Base-by-base conservation (phyloP, 2,329 filamentous ascomycete species). In the Exophiala phaeomuriformis region DNA sequence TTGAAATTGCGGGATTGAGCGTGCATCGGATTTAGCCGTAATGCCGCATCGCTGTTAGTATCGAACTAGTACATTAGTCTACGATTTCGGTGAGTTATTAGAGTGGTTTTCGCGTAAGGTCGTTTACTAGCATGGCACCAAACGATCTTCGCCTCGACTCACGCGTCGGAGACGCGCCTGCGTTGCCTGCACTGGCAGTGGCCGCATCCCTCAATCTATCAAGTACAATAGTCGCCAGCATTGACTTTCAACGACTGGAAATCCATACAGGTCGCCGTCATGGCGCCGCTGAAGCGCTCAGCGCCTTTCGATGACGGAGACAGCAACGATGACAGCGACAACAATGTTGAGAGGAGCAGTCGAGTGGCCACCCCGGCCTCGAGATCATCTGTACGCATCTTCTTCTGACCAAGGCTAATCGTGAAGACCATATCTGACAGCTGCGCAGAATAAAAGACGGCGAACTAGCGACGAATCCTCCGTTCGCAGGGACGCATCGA, bases 381-480 rank as follows among this genome's bases (percentile, higher is more conserved):
- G n/a, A 46, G 49, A 10, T 44, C 53, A 43, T 49, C 48, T 1
- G 57, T 59, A 52, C 33, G 46, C 40, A n/a, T 29, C 29, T 8
- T 12, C 47, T 28, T 2, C 5, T n/a, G 37, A 9, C 32, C 33
- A 5, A 27, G 8, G 39, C 9, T 5, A 32, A n/a, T 10, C 10
- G 28, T 19, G 8, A 45, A 10, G 3, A 27, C 10, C 42, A 12
- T 4, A 19, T 31, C 49, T 59, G n/a, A 59, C 49, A 29, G 39
- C 27, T 5, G 10, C 3, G n/a, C 36, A 59, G 57, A 52, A 52
- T n/a, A 63, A 63, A 41, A 45, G 61, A 31, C 50, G 59, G 47
- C 49, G 61, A 27, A 61, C 56, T n/a, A 63, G 56, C 36, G 56
- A 58, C 37, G 51, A 56, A 28, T 60, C 57, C 4, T 56, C 58